Conservation (phyloP, 2,329 filamentous ascomycete genomes). For the Pseudogymnoascus sp. region DNA sequence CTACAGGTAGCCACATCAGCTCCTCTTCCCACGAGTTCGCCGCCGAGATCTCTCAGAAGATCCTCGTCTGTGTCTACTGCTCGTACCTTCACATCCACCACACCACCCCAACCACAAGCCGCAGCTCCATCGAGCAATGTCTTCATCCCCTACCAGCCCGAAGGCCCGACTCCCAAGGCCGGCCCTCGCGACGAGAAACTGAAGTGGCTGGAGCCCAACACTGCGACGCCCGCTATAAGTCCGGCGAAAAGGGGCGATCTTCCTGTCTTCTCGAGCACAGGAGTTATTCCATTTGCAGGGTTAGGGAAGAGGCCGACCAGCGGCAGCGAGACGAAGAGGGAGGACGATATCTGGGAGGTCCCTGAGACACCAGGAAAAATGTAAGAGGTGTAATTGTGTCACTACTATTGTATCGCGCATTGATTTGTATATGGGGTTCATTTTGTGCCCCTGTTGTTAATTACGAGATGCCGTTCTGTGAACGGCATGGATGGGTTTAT, state of each 20-base stretch:
- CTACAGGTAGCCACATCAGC: conserved; percentile 16
- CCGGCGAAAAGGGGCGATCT: conserved; percentile 22
- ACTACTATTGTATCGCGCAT: neutral
- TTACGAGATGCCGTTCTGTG: neutral
- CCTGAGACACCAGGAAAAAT: neutral
- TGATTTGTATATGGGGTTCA: neutral
- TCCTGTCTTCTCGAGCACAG: conserved; percentile 26
- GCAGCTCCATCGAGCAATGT: conserved; percentile 27
- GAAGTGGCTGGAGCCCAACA: conserved; percentile 45
- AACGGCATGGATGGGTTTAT: neutral
- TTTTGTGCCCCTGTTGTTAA: neutral
- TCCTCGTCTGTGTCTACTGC: conserved; percentile 2
- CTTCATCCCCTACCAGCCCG: conserved; percentile 48
- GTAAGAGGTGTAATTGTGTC: neutral
- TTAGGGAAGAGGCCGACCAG: conserved; percentile 2
- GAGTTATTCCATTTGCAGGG: conserved; percentile 24
- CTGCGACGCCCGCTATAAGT: conserved; percentile 15
- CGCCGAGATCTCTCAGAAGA: conserved; percentile 9
- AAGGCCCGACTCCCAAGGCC: conserved; percentile 38
- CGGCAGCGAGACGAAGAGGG: neutral
- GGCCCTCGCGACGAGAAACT: conserved; percentile 34
- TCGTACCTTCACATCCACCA: neutral
- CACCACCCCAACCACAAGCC: conserved; percentile 1
- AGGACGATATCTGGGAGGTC: neutral
- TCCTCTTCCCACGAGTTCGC: conserved; percentile 22